A percentile compares a stretch with the other conserved stretches of the same genome.
These are phyloP conservation scores for Hymenotorrendiella dingleyae DNA, from an alignment of 2,329 filamentous ascomycete species.

Conservation along the genomic window DNA sequence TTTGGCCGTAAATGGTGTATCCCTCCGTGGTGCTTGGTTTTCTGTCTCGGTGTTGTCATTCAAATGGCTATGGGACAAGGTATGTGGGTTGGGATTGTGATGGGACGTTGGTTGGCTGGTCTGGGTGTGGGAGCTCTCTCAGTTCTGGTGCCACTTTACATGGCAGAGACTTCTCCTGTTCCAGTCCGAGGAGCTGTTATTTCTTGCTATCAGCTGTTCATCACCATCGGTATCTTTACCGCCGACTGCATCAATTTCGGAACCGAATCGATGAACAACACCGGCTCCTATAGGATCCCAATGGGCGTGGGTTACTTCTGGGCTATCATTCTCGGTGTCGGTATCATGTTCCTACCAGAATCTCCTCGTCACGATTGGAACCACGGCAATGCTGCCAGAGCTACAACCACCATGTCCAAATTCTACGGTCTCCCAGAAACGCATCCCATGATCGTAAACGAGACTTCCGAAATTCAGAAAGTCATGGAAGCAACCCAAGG, in stretches of 20 bases:
- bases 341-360: slow-evolving; percentile 41
- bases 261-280: slow-evolving; percentile 30
- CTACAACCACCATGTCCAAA: slow-evolving; percentile 44
- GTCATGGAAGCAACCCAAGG: slow-evolving; percentile 38
- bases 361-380: slow-evolving; percentile 51
- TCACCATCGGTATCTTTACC: slow-evolving; percentile 62
- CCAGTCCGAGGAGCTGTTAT: slow-evolving; percentile 60
- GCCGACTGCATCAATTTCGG: slow-evolving; percentile 51
- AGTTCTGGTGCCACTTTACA: slow-evolving; percentile 61
- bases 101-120: slow-evolving; percentile 60
- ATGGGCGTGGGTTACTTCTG: slow-evolving; percentile 50
- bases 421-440: slow-evolving; percentile 44
- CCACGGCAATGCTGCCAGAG: slow-evolving; percentile 40
- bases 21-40: slow-evolving; percentile 45
- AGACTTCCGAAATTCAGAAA: slow-evolving; percentile 46
- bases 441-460: slow-evolving; percentile 42
- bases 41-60: slow-evolving; percentile 58
- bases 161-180: slow-evolving; percentile 56
- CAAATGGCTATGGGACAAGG: slow-evolving; percentile 52
- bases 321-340: slow-evolving; percentile 45
- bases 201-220: slow-evolving; percentile 66
- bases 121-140: slow-evolving; percentile 63
- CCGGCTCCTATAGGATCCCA: slow-evolving; percentile 56
- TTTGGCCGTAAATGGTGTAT: slow-evolving; percentile 59
- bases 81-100: slow-evolving; percentile 57